These are phyloP conservation scores for Datisca glomerata DNA, from an alignment of 306 rosid species.

Conservation along the genomic window DNA sequence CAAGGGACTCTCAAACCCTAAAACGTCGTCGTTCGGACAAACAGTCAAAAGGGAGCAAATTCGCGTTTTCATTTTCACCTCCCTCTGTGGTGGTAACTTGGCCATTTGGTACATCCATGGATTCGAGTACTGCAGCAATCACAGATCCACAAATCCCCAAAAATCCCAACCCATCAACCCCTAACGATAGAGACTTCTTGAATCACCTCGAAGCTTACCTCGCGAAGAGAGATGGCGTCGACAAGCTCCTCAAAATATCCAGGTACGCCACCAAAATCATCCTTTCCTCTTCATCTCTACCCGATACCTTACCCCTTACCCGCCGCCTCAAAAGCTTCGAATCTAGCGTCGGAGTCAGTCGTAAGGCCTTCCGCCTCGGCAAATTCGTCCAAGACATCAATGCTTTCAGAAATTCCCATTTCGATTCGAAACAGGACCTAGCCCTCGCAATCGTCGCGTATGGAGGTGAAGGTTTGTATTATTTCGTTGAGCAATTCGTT, in stretches of 20 bases:
- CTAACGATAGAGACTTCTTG: slow-evolving; percentile 41
- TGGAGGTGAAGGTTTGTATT: slow-evolving; percentile 77
- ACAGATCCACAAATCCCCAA: slow-evolving; percentile 9
- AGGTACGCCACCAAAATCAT: slow-evolving; percentile 66
- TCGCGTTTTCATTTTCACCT: too few species aligned
- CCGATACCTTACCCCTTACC: slow-evolving; percentile 30
- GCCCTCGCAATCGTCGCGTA: slow-evolving; percentile 38
- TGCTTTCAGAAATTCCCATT: slow-evolving; percentile 37
- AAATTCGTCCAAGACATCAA: slow-evolving; percentile 81
- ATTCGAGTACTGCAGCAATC: slow-evolving; percentile 22
- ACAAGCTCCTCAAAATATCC: slow-evolving; percentile 81
- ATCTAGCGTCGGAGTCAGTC: slow-evolving; percentile 76
- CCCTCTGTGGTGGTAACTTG: too few species aligned
- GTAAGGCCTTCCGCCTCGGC: slow-evolving; percentile 85
- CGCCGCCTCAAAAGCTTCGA: slow-evolving; percentile 68
- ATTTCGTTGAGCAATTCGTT: slow-evolving; percentile 67
- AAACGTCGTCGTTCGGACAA: too few species aligned
- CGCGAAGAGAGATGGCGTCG: slow-evolving; percentile 87
- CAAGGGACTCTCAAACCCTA: too few species aligned
- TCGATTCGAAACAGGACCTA: slow-evolving; percentile 21
- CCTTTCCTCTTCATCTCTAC: slow-evolving; percentile 46
- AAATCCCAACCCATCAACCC: slow-evolving; percentile 5
- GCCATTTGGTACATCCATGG: slow-evolving; percentile 42
- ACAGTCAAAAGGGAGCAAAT: too few species aligned
- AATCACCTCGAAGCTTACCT: slow-evolving; percentile 68